Evolutionary conservation across 75 land plant genomes (phyloP), one percentile per base, ranked within the genome.

Genomic region (Larix kaempferi): DNA sequence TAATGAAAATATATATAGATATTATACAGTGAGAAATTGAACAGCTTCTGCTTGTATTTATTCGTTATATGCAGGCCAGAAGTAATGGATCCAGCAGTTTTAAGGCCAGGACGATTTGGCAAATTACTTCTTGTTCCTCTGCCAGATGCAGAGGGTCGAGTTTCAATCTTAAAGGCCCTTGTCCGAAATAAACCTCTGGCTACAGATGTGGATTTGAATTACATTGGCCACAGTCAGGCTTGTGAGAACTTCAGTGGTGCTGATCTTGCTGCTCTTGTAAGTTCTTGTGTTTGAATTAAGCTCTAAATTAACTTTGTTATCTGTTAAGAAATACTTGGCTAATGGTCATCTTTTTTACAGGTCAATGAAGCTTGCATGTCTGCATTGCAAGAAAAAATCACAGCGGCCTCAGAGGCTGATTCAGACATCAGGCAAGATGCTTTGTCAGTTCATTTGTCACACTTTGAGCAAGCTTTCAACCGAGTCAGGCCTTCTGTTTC

Each of bases 161-260:
- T 72, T 10, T 80, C 87, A 35, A 95, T 97, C 35, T 65, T 95
- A 56, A 86, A 84, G 23, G 86, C 98, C 19, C 82, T 90, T 83
- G 84, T 84, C 0, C 86, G 96, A 55, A 82, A 78, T 54, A 89
- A 83, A 69, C 99, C 96, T 57, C 52, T 97, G 44, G 86, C 88
- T 71, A 72, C 80, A 23, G 89, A 89, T 80, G 92, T 95, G 19
- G 91, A 97, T 81, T 71, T 92, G 58, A 56, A 52, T 76, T 78
- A 84, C 21, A 90, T 96, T 78, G 99, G 77, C 17, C 81, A 57
- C 0, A 83, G 74, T 44, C 65, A 83, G 56, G 83, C 81, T 65
- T 93, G 99, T 81, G 83, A 92, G 62, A 92, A 90, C 66, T 86
- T 95, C 21, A 95, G 92, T 86, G 99, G 99, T 8, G 98, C 98